Evolutionary conservation across 441 rosid species (phyloP).

Genomic region (Gossypium trilobum): DNA sequence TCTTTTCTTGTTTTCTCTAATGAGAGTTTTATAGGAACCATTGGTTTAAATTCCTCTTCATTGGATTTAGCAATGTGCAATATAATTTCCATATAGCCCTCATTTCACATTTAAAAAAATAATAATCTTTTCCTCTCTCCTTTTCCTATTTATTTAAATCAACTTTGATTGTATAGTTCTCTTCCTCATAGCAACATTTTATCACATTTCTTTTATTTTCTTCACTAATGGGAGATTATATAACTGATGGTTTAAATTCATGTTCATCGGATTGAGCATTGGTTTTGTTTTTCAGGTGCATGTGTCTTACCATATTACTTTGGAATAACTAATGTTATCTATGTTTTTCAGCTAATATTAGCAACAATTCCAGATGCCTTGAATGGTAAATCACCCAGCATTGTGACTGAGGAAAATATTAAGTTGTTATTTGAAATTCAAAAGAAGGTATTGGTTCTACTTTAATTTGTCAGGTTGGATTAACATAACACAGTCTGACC

Average conservation of each 20-base stretch:
- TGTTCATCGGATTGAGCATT: neutral
- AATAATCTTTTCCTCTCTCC: neutral
- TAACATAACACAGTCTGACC: neutral
- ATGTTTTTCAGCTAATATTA: conserved; percentile 59
- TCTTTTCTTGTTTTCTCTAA: neutral
- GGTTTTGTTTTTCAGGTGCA: neutral
- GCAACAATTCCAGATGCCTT: conserved; percentile 58
- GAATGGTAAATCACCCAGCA: conserved; percentile 49
- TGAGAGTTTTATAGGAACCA: neutral
- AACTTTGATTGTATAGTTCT: neutral
- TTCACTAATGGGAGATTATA: neutral
- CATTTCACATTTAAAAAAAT: neutral
- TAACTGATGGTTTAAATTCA: neutral
- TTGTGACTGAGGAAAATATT: conserved; percentile 75
- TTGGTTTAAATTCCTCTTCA: neutral
- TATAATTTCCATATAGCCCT: neutral
- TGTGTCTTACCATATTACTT: neutral
- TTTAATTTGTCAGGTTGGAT: neutral
- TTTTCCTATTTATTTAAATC: neutral
- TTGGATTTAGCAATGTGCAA: neutral
- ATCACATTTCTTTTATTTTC: neutral
- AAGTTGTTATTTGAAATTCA: conserved; percentile 90
- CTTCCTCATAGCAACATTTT: neutral
- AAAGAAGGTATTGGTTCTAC: conserved; percentile 53
- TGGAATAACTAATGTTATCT: conserved; percentile 21